Base-by-base conservation (phyloP, 805 yeast genomes). In the Kuraishia molischiana region DNA sequence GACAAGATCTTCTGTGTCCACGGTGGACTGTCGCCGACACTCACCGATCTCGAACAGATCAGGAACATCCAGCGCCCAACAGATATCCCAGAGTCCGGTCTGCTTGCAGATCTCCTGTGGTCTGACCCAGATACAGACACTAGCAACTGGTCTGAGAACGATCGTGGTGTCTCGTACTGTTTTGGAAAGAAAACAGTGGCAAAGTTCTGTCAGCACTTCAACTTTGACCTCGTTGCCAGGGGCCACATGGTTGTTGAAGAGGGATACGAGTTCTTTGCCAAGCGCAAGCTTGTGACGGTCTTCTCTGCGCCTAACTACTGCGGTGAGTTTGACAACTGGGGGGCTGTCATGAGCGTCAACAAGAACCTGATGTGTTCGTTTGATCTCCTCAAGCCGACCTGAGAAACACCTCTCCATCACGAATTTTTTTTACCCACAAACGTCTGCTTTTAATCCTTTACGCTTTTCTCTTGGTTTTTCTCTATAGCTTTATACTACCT, bases 241-340 rank as follows among this genome's bases (percentile, higher is more conserved):
- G 94, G 90, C 5, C 94, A 84, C 54, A 84, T 84, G 94, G 92
- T 84, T 33, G 94, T 84, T 29, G 90, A 84, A 54, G 90, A 84
- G 53, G 94, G 94, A 3, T 84, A 84, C 53, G 92, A 84, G 53
- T 84, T 84, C 53, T 84, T 80, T 55, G 79, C 78, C 42, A 78
- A 75, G 51, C 64, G 85, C 49, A 77, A 77, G 53, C 62, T 84
- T 40, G 92, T 84, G 1, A 84, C 94, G 0, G 77, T 84, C 1
- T 84, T 84, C 50, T 73, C 79, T 43, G 94, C 92, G 3, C 94
- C 94, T 3, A 84, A 84, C 52, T 84, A 84, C 50, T 80, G 89
- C 61, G 89, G 89, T 6, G 87, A 80, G 53, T 80, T 80, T 57
- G 76, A 79, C 47, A 80, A 80, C 51, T 80, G 79, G 74, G 89